Evolutionary conservation across 2,329 filamentous ascomycete genomes (phyloP).

Genomic region (Thermochaetoides dissita): DNA sequence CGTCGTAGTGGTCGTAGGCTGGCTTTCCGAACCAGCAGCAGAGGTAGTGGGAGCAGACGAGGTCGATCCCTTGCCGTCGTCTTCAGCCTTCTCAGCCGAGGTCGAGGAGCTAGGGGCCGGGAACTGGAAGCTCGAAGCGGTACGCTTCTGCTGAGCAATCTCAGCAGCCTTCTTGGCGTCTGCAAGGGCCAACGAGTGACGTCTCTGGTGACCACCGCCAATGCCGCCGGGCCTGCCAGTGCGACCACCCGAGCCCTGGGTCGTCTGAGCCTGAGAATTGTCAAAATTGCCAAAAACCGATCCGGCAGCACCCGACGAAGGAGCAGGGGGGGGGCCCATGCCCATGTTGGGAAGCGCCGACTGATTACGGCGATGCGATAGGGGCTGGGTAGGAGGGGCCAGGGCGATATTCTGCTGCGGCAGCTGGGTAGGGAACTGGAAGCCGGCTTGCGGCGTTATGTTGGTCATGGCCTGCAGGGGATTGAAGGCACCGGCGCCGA

Average conservation of each 20-base stretch:
- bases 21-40: constrained; percentile 22
- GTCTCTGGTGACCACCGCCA: constrained; percentile 71
- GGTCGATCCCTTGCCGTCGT: constrained; percentile 30
- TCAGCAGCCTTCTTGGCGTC: constrained; percentile 98
- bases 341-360: constrained; percentile 85
- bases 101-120: constrained; percentile 58
- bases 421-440: constrained; percentile 76
- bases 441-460: constrained; percentile 64
- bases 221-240: constrained; percentile 61
- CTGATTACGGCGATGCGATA: constrained; percentile 92
- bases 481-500: constrained; percentile 61
- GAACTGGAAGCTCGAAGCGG: constrained; percentile 88
- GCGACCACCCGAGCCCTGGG: constrained; percentile 55
- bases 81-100: constrained; percentile 42
- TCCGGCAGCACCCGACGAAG: constrained; percentile 78
- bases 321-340: constrained; percentile 61
- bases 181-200: constrained; percentile 85
- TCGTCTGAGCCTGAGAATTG: constrained; percentile 41
- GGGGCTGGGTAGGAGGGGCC: constrained; percentile 62
- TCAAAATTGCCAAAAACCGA: constrained; percentile 68
- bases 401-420: constrained; percentile 60
- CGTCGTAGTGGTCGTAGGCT: constrained; percentile 22
- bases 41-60: background rate
- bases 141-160: constrained; percentile 89
- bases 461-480: constrained; percentile 70